Conservation (phyloP, 176 grass and related monocot species). For the Zoysia pacifica region DNA sequence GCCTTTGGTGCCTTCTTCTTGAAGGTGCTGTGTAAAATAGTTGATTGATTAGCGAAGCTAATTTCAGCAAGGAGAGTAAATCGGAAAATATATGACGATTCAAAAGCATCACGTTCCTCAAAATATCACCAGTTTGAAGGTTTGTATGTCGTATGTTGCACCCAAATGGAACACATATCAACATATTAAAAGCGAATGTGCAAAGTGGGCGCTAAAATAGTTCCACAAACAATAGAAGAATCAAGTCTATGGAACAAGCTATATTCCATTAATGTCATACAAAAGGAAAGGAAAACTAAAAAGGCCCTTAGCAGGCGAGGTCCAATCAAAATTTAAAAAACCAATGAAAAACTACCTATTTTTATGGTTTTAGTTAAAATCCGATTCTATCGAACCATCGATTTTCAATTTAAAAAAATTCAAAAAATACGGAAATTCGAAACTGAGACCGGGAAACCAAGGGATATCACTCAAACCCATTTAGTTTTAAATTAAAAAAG, state of each 20-base stretch:
- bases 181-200: neutral
- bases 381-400: too few relatives aligned
- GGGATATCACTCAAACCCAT: too few relatives aligned
- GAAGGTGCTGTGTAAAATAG: slow-evolving; percentile 56
- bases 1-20: slow-evolving; percentile 96
- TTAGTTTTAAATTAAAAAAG: too few relatives aligned
- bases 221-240: neutral
- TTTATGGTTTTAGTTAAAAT: too few relatives aligned
- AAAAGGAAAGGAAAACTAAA: slow-evolving; percentile 26
- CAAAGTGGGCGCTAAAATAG: slow-evolving; percentile 10
- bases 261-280: slow-evolving; percentile 49
- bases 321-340: neutral
- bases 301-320: slow-evolving; percentile 3
- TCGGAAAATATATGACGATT: neutral
- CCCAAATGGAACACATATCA: slow-evolving; percentile 51
- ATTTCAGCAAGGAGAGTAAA: too few relatives aligned
- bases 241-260: slow-evolving; percentile 36
- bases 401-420: too few relatives aligned
- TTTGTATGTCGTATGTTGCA: neutral
- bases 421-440: too few relatives aligned
- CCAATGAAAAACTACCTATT: too few relatives aligned
- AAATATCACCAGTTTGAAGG: neutral
- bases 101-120: neutral
- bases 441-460: too few relatives aligned
- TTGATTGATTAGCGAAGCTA: too few relatives aligned